These are phyloP conservation scores for Mucor piriformis DNA, from an alignment of 371 early-diverging fungal species.

Conservation along the genomic window DNA sequence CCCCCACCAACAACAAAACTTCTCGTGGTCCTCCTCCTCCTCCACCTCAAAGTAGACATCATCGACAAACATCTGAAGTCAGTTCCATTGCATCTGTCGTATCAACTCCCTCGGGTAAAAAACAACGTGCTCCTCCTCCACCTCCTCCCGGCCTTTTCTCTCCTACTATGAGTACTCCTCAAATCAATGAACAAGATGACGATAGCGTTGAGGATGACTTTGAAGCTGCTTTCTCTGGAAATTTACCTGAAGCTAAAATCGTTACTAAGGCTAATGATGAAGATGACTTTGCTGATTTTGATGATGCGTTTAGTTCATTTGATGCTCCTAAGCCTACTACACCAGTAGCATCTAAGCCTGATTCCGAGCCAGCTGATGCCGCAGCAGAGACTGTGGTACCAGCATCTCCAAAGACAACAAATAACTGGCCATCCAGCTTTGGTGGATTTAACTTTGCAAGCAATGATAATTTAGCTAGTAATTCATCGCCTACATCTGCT, in stretches of 20 bases:
- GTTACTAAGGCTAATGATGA: constrained; percentile 18
- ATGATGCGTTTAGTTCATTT: constrained; percentile 46
- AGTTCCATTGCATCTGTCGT: constrained; percentile 28
- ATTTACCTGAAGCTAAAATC: constrained; percentile 39
- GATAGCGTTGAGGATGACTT: constrained; percentile 33
- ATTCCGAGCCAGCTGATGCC: neutral
- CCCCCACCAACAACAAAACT: constrained; percentile 16
- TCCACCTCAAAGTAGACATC: constrained; percentile 53
- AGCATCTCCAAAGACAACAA: too few relatives aligned
- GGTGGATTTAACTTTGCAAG: constrained; percentile 35
- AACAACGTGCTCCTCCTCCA: constrained; percentile 18
- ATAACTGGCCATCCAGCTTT: constrained; percentile 44
- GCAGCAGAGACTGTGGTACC: constrained; percentile 17
- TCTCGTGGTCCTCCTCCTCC: constrained; percentile 41
- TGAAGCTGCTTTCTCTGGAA: constrained; percentile 43
- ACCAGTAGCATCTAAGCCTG: neutral
- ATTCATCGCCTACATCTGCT: neutral
- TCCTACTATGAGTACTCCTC: neutral
- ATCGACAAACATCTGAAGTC: constrained; percentile 36
- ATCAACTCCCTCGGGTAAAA: constrained; percentile 20
- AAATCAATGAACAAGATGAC: constrained; percentile 5
- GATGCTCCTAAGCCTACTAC: constrained; percentile 11
- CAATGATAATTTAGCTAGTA: neutral
- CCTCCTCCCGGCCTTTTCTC: constrained; percentile 12
- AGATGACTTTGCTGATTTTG: constrained; percentile 41